These are phyloP conservation scores for Strobilomyces dryophilus DNA, from an alignment of 768 basidiomycete species.

Conservation along the genomic window DNA sequence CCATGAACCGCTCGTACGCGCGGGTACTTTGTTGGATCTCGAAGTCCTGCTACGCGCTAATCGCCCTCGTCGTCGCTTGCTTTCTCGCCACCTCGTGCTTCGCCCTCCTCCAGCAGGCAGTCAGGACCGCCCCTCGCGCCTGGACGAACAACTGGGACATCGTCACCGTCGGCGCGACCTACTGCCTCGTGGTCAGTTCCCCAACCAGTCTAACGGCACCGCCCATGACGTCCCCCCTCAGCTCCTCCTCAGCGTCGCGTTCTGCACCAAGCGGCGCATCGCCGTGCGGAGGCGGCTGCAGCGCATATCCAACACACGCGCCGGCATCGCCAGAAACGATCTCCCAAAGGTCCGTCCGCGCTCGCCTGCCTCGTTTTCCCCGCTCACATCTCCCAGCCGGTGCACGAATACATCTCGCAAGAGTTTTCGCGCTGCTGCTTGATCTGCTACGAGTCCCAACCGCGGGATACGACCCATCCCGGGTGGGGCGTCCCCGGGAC, in stretches of 20 bases:
- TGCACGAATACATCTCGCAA: constrained; percentile 63
- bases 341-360: constrained; percentile 51
- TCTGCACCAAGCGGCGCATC: constrained; percentile 67
- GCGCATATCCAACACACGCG: constrained; percentile 60
- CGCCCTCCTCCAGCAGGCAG: constrained; percentile 66
- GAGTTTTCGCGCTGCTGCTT: constrained; percentile 76
- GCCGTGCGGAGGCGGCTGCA: constrained; percentile 62
- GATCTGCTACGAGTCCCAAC: constrained; percentile 66
- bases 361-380: background rate
- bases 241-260: constrained; percentile 54
- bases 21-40: constrained; percentile 49
- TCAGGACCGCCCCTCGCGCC: constrained; percentile 55
- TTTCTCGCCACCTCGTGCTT: constrained; percentile 61
- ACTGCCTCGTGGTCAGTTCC: constrained; percentile 57
- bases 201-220: background rate
- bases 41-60: constrained; percentile 47
- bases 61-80: constrained; percentile 47
- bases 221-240: constrained; percentile 20
- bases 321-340: constrained; percentile 48
- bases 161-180: constrained; percentile 65
- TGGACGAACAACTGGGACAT: constrained; percentile 67
- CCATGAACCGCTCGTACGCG: constrained; percentile 31
- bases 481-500: constrained; percentile 77
- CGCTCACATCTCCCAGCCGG: constrained; percentile 39
- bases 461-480: constrained; percentile 58